Percentiles rank a stretch among this genome's conserved stretches.
Conservation (phyloP, 805 yeast species). For the Lipomyces sp. region DNA sequence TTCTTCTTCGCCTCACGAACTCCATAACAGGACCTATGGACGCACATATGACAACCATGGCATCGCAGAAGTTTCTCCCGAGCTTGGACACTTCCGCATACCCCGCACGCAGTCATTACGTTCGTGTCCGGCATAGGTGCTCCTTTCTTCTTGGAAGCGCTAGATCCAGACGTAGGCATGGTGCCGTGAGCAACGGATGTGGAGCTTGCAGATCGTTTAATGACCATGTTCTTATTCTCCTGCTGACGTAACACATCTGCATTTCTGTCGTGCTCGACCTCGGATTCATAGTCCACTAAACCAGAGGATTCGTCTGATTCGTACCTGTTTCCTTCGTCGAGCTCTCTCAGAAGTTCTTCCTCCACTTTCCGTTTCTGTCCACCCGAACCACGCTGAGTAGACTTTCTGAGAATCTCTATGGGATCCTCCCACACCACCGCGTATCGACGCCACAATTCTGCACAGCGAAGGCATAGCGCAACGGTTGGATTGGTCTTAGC, state of each 20-base stretch:
- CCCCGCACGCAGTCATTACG: slow-evolving; percentile 52
- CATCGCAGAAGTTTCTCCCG: slow-evolving; percentile 58
- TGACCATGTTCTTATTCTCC: not conserved
- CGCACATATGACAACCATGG: slow-evolving; percentile 66
- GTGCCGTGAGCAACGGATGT: not conserved
- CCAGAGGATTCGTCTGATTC: slow-evolving; percentile 16
- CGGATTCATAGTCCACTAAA: slow-evolving; percentile 11
- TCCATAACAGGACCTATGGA: slow-evolving; percentile 77
- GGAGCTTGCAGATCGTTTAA: not conserved
- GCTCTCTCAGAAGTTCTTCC: slow-evolving; percentile 57
- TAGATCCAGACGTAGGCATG: not conserved
- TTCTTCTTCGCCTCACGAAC: slow-evolving; percentile 43
- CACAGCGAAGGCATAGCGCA: slow-evolving; percentile 86
- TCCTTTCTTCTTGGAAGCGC: slow-evolving; percentile 10
- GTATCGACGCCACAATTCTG: slow-evolving; percentile 87
- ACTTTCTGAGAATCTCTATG: slow-evolving; percentile 60
- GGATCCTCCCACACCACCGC: slow-evolving; percentile 89
- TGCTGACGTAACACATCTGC: not conserved
- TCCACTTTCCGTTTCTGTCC: slow-evolving; percentile 68
- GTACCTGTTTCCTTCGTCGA: slow-evolving; percentile 42
- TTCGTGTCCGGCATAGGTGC: slow-evolving; percentile 8
- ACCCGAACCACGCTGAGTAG: slow-evolving; percentile 47
- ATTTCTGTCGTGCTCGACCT: not conserved
- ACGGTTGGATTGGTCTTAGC: slow-evolving; percentile 49
- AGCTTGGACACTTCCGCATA: slow-evolving; percentile 55